phyloP scores from a whole-genome alignment of 2,329 filamentous ascomycete species.

The Zymoseptoria ardabiliae region DNA sequence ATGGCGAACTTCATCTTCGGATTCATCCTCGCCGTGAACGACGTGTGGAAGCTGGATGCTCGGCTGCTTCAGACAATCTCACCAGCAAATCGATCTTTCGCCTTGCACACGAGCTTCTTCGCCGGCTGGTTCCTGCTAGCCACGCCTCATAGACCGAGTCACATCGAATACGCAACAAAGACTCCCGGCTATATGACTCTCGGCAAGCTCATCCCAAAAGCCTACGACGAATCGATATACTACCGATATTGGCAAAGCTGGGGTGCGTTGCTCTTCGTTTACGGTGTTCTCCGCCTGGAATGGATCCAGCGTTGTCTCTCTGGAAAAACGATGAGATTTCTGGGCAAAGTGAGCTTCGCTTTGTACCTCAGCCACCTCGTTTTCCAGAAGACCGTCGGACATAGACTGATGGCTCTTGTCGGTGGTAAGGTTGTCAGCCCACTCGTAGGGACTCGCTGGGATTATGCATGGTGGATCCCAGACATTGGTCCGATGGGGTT shows the following conservation, averaged over 20 bases:
- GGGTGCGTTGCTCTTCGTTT: slow-evolving; percentile 48
- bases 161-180: slow-evolving; percentile 32
- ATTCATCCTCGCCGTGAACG: background rate
- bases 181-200: slow-evolving; percentile 51
- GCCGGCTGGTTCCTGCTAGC: slow-evolving; percentile 8
- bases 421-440: slow-evolving; percentile 5
- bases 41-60: background rate
- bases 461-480: background rate
- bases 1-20: background rate
- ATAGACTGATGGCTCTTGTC: slow-evolving; percentile 2
- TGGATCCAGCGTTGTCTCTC: slow-evolving; percentile 46
- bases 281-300: slow-evolving; percentile 42
- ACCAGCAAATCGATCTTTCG: background rate
- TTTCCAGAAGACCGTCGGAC: slow-evolving; percentile 40
- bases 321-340: slow-evolving; percentile 45
- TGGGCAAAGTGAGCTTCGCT: slow-evolving; percentile 55
- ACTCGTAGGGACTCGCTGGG: background rate
- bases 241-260: slow-evolving; percentile 52
- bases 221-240: slow-evolving; percentile 19
- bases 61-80: background rate
- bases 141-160: background rate
- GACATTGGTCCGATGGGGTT: background rate
- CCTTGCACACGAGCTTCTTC: slow-evolving; percentile 3
- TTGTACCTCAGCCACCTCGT: slow-evolving; percentile 57
- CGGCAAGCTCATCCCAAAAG: slow-evolving; percentile 40